These are phyloP conservation scores for Mrakia blollopis DNA, from an alignment of 768 basidiomycete species.

Conservation along the genomic window DNA sequence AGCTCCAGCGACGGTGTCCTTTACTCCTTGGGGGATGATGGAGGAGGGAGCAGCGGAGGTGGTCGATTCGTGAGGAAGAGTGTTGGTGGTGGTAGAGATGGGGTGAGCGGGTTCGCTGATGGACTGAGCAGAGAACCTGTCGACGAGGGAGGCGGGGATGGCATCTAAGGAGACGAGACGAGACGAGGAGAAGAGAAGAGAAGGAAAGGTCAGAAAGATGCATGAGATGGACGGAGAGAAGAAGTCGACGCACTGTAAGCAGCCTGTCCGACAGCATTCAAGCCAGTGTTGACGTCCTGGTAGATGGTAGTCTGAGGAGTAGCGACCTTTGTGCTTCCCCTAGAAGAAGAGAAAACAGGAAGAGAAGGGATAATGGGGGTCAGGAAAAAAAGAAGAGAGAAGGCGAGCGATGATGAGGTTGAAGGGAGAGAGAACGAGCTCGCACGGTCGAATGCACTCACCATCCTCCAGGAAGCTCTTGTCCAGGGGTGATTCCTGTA, in stretches of 20 bases:
- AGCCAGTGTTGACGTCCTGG: conserved; percentile 22
- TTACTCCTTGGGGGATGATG: conserved; percentile 16
- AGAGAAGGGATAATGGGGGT: background rate
- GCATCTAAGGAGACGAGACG: conserved; percentile 15
- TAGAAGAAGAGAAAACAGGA: background rate
- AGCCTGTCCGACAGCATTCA: conserved; percentile 24
- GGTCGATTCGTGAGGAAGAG: conserved; percentile 15
- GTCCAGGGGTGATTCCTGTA: conserved; percentile 29
- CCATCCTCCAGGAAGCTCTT: conserved; percentile 31
- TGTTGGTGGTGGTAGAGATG: conserved; percentile 31
- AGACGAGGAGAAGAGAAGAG: background rate
- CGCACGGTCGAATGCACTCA: background rate
- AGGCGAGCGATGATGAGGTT: background rate
- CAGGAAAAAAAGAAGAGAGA: too few relatives aligned
- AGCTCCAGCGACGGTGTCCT: conserved; percentile 8
- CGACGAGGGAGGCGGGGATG: conserved; percentile 22
- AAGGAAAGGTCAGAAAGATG: background rate
- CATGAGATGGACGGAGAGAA: too few relatives aligned
- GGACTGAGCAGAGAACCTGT: conserved; percentile 14
- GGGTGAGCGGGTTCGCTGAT: conserved; percentile 8
- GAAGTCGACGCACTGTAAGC: conserved; percentile 23
- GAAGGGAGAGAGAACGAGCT: background rate
- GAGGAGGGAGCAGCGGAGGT: background rate
- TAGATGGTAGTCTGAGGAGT: conserved; percentile 29
- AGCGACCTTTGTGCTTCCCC: conserved; percentile 22